phyloP scores from a whole-genome alignment of 495 filamentous ascomycete genomes.

The Aspergillus bertholletiae region DNA sequence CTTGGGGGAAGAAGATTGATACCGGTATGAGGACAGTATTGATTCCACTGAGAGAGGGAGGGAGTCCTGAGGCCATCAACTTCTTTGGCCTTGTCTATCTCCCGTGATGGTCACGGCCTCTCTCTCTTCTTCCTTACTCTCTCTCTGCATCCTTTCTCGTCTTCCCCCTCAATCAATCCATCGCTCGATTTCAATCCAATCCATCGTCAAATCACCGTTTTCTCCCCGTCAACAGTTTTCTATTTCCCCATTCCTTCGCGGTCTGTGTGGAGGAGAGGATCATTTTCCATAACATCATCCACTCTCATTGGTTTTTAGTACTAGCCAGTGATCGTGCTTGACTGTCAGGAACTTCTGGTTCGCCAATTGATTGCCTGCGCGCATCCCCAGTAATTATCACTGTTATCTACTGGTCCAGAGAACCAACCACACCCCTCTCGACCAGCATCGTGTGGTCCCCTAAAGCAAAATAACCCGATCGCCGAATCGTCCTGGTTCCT shows the following conservation, averaged over 20 bases:
- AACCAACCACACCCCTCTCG: conserved; percentile 22
- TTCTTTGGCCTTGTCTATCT: neutral
- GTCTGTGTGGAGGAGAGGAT: conserved; percentile 9
- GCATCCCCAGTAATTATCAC: conserved; percentile 28
- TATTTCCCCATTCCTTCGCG: neutral
- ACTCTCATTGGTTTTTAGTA: conserved; percentile 16
- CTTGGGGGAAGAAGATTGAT: no score
- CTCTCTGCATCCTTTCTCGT: conserved; percentile 5
- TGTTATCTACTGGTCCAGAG: conserved; percentile 12
- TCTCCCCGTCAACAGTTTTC: neutral
- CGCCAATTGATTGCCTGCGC: conserved; percentile 39
- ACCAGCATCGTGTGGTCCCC: conserved; percentile 17
- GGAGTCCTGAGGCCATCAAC: conserved; percentile 13
- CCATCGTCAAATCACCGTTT: conserved; percentile 5
- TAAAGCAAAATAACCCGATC: conserved; percentile 20
- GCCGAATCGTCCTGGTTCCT: conserved; percentile 6
- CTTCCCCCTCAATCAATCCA: conserved; percentile 4
- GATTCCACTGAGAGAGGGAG: neutral
- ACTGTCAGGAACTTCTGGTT: conserved; percentile 40
- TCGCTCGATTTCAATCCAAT: conserved; percentile 5
- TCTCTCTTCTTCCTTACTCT: conserved; percentile 2
- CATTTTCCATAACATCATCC: neutral
- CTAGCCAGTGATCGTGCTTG: conserved; percentile 22
- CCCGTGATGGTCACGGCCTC: conserved; percentile 1
- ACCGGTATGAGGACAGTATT: conserved; percentile 7